Conservation (phyloP, 345 rosid genomes). For the Eucalyptus sp. region DNA sequence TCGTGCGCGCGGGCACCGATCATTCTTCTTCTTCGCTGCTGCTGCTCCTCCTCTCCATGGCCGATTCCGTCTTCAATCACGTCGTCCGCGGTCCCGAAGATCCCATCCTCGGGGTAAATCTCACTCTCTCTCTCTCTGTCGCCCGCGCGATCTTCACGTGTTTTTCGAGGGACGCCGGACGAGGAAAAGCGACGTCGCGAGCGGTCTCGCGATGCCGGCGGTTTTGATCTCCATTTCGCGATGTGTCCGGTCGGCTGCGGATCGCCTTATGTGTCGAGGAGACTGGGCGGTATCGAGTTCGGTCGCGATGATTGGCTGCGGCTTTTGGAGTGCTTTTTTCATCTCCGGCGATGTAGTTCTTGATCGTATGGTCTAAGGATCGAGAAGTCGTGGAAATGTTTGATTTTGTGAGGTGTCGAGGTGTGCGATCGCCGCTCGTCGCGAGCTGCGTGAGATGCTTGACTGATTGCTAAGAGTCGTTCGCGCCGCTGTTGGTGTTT, state of each 20-base stretch:
- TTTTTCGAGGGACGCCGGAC: not conserved
- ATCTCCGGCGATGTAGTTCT: not conserved
- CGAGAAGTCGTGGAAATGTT: not conserved
- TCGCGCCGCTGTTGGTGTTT: not conserved
- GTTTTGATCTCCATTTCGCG: not conserved
- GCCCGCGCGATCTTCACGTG: not conserved
- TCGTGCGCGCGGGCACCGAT: not conserved
- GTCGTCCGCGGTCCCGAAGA: conserved; percentile 84
- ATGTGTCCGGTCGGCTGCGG: not conserved
- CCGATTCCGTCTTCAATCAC: conserved; percentile 64
- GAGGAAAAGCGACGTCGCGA: not conserved
- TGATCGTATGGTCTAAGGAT: not conserved
- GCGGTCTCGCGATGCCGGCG: not conserved
- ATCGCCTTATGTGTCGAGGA: not conserved
- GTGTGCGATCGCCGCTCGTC: not conserved
- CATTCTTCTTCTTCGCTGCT: not conserved
- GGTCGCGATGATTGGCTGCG: not conserved
- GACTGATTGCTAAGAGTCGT: not conserved
- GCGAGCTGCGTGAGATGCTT: not conserved
- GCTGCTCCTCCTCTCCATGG: not conserved
- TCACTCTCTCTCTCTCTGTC: not conserved
- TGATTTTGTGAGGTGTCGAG: not conserved
- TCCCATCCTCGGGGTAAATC: conserved; percentile 71
- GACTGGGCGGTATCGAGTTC: not conserved
- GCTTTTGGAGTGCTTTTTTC: not conserved